A percentile compares a stretch with the other conserved stretches of the same genome.
Conservation (phyloP, 1,284 basidiomycete genomes). For the Tetrapyrgos nigripes region DNA sequence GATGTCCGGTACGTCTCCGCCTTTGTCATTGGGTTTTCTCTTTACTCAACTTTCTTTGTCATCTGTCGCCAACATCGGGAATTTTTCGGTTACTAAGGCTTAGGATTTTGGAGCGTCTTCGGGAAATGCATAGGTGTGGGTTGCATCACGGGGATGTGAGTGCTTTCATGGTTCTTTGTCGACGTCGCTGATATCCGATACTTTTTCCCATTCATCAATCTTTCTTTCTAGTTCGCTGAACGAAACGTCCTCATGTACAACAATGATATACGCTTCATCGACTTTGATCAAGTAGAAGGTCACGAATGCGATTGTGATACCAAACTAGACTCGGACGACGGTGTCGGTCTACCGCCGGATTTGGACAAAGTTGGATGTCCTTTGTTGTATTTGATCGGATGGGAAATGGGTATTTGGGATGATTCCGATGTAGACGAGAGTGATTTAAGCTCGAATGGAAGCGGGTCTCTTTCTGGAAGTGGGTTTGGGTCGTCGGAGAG, state of each 20-base stretch:
- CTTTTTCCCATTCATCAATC: neutral
- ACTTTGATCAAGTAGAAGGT: slow-evolving; percentile 37
- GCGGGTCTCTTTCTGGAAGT: neutral
- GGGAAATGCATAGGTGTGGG: slow-evolving; percentile 39
- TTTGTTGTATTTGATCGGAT: slow-evolving; percentile 34
- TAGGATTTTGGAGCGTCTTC: slow-evolving; percentile 35
- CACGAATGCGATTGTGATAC: slow-evolving; percentile 34
- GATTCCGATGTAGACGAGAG: neutral
- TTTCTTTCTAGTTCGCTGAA: slow-evolving; percentile 37
- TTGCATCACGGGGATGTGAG: slow-evolving; percentile 30
- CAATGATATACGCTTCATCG: slow-evolving; percentile 43
- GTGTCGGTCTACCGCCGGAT: slow-evolving; percentile 26
- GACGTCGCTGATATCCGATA: neutral
- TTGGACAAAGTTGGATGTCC: slow-evolving; percentile 35
- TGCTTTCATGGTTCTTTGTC: neutral
- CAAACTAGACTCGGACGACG: slow-evolving; percentile 31
- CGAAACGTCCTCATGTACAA: slow-evolving; percentile 40
- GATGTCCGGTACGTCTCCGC: slow-evolving; percentile 35
- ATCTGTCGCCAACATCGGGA: neutral
- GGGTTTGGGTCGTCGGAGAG: neutral
- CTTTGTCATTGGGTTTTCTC: neutral
- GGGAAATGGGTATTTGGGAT: slow-evolving; percentile 35
- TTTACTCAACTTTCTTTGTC: neutral
- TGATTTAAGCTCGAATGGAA: too few species aligned
- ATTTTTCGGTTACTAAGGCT: slow-evolving; percentile 28